Conservation (phyloP, 1,139 yeast genomes). For the Geotrichum restrictum region DNA sequence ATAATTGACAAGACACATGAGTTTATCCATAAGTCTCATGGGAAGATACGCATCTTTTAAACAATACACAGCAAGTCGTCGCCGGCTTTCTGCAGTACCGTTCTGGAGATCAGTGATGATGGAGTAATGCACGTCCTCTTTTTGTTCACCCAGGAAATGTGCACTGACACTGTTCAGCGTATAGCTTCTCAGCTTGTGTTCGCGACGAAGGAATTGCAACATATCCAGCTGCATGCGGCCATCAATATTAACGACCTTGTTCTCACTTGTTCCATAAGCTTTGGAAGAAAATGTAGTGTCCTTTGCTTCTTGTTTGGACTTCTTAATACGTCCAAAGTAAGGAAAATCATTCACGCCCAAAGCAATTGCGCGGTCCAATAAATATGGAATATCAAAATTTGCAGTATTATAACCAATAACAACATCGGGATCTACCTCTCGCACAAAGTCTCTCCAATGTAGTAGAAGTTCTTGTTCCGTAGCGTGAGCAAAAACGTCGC, state of each 20-base stretch:
- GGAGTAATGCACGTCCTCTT: constrained; percentile 96
- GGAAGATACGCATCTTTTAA: constrained; percentile 94
- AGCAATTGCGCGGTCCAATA: constrained; percentile 80
- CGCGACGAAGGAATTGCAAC: constrained; percentile 89
- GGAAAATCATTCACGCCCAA: constrained; percentile 68
- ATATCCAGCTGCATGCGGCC: constrained; percentile 95
- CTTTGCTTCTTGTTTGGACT: constrained; percentile 68
- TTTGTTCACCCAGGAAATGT: constrained; percentile 88
- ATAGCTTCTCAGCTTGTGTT: constrained; percentile 88
- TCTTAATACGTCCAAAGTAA: constrained; percentile 72
- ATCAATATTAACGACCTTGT: constrained; percentile 85
- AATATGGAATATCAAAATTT: constrained; percentile 91
- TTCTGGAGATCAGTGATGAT: constrained; percentile 92
- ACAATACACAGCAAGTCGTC: constrained; percentile 95
- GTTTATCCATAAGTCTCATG: constrained; percentile 75
- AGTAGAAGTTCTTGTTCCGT: constrained; percentile 78
- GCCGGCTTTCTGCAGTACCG: constrained; percentile 86
- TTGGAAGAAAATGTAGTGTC: constrained; percentile 86
- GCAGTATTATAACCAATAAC: constrained; percentile 94
- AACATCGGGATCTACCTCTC: constrained; percentile 87
- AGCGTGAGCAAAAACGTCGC: constrained; percentile 73
- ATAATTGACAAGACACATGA: constrained; percentile 94
- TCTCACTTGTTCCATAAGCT: constrained; percentile 95
- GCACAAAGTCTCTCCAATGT: constrained; percentile 82
- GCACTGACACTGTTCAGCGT: constrained; percentile 95